Evolutionary conservation across 306 rosid genomes (phyloP), one percentile per base, ranked within the genome.

Genomic region (Lathyrus oleraceus): DNA sequence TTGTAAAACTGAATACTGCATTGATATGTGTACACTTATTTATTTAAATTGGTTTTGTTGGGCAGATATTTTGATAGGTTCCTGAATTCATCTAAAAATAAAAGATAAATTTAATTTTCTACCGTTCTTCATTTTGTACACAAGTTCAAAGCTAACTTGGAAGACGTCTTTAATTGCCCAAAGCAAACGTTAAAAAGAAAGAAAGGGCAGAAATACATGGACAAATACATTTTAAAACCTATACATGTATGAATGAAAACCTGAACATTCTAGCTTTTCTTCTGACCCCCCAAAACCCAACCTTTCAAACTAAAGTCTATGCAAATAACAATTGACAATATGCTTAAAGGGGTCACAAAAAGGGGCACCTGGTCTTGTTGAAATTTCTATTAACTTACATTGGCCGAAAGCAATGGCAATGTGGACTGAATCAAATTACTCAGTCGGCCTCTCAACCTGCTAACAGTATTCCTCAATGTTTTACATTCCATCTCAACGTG

Each of bases 361-460:
- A 12, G 45, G 67, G 73, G 47, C 1, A 32, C 42, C 12, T 63
- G 49, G 38, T 35, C 59, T 61, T 27, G 25, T 8, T 20, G 10
- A 68, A 61, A 38, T 52, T 25, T 75, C n/a, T 56, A 11, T 71
- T 53, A 63, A 62, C 79, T 72, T 71, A 54, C 76, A 44, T 79
- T 66, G 21, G 77, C 51, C 43, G 76, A 63, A 32, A 83, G 71
- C 71, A 57, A 79, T 1, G 90, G 36, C 74, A 89, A 67, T 12
- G 87, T 84, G 27, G 84, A 68, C 72, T 76, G 87, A 65, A 91
- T 76, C 79, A 81, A 74, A 73, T 45, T 79, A 69, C 67, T 82
- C 79, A 89, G 77, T 78, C 78, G 83, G 78, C 74, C 79, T 75
- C 70, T 86, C 83, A 91, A 76, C 61, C 81, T 23, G 65, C 79